Conservation (phyloP, 148 eudicot species). For the Amaranthus hypochondriacus region DNA sequence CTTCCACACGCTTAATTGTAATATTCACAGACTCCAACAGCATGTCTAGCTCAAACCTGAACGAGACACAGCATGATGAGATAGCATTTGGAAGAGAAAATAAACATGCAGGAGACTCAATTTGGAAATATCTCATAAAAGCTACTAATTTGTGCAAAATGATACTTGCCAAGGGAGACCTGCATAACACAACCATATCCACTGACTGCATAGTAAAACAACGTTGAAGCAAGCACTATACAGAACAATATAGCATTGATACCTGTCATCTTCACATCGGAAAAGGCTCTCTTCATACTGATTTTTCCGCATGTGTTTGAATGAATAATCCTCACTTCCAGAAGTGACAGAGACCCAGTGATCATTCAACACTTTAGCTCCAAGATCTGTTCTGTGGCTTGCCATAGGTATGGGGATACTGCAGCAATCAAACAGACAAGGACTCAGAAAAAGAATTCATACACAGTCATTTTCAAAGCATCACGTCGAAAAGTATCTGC, state of each 20-base stretch:
- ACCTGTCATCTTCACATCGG: slow-evolving; percentile 99
- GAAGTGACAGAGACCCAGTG: slow-evolving; percentile 99
- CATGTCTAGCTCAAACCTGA: slow-evolving; percentile 97
- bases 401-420: slow-evolving; percentile 94
- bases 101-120: not conserved
- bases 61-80: not conserved
- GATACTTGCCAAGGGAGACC: not conserved
- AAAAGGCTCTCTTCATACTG: slow-evolving; percentile 97
- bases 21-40: slow-evolving; percentile 71
- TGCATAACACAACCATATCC: not conserved
- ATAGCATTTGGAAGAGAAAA: not conserved
- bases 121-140: not conserved
- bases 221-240: not conserved
- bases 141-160: not conserved
- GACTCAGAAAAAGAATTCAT: slow-evolving; percentile 8
- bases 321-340: slow-evolving; percentile 96
- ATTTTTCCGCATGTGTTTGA: slow-evolving; percentile 96
- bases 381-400: slow-evolving; percentile 87
- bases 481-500: slow-evolving; percentile 10
- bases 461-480: not conserved
- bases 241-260: slow-evolving; percentile 1
- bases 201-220: not conserved
- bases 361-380: slow-evolving; percentile 83
- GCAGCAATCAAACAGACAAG: slow-evolving; percentile 22
- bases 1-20: slow-evolving; percentile 77